phyloP scores from a whole-genome alignment of 148 eudicot species.

The Fagopyrum tataricum region DNA sequence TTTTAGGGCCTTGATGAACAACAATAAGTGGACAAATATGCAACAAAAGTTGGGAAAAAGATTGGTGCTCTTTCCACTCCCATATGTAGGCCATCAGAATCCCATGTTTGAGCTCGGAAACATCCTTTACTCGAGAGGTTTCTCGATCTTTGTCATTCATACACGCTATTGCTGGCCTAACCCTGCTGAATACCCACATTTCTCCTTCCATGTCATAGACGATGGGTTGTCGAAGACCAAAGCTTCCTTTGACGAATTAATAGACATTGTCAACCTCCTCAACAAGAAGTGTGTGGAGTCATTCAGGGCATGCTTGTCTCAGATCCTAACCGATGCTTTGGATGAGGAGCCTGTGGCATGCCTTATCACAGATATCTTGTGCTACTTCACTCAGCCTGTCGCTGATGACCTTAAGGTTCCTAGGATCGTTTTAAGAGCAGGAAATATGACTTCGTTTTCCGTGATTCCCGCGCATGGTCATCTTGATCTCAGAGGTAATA shows the following conservation, averaged over 20 bases:
- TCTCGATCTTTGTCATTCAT: conserved; percentile 28
- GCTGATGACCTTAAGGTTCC: conserved; percentile 41
- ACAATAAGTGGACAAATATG: neutral
- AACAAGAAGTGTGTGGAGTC: conserved; percentile 26
- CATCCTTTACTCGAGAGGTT: conserved; percentile 25
- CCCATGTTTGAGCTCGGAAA: conserved; percentile 14
- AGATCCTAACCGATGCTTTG: conserved; percentile 13
- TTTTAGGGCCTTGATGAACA: too few species aligned
- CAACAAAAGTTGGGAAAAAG: neutral
- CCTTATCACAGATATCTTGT: conserved; percentile 45
- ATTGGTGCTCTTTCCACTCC: conserved; percentile 6
- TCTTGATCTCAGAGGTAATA: neutral
- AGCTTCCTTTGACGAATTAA: conserved; percentile 6
- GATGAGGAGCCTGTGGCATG: conserved; percentile 32
- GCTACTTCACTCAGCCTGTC: conserved; percentile 35
- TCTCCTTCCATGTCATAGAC: conserved; percentile 32
- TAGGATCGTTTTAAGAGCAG: conserved; percentile 48
- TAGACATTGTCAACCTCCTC: conserved; percentile 20
- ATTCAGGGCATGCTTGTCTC: conserved; percentile 28
- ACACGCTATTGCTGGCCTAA: conserved; percentile 25
- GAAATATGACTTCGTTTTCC: conserved; percentile 13
- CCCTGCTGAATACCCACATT: conserved; percentile 21
- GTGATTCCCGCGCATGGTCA: neutral
- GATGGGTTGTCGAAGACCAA: conserved; percentile 25
- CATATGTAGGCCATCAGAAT: conserved; percentile 5